Percentiles rank a stretch among this genome's conserved stretches.
phyloP scores from a whole-genome alignment of 2,329 filamentous ascomycete species.

The Beauveria bassiana region DNA sequence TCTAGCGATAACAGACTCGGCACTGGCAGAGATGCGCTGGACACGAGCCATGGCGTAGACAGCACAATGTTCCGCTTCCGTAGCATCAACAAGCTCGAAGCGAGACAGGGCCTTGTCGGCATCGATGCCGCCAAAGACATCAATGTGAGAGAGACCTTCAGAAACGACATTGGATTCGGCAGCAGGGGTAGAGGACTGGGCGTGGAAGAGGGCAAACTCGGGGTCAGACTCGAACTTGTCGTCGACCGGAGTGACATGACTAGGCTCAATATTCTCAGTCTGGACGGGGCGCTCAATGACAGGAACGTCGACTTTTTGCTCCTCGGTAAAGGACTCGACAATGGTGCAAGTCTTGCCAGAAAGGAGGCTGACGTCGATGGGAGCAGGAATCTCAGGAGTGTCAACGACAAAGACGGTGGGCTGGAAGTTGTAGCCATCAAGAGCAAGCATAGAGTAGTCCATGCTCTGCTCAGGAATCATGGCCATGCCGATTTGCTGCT shows the following conservation, averaged over 20 bases:
- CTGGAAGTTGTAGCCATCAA: slow-evolving; percentile 57
- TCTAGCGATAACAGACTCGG: slow-evolving; percentile 28
- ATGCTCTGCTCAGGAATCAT: slow-evolving; percentile 74
- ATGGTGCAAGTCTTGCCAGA: slow-evolving; percentile 61
- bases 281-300: slow-evolving; percentile 42
- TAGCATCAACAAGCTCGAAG: slow-evolving; percentile 56
- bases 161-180: slow-evolving; percentile 32
- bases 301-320: slow-evolving; percentile 50
- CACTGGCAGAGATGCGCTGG: slow-evolving; percentile 37
- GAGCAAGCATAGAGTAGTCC: slow-evolving; percentile 64
- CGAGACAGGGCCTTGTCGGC: slow-evolving; percentile 56
- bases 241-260: slow-evolving; percentile 29
- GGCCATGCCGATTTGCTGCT: slow-evolving; percentile 69
- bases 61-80: slow-evolving; percentile 39
- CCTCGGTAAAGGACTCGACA: slow-evolving; percentile 35
- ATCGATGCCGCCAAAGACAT: slow-evolving; percentile 47
- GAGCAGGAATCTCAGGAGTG: slow-evolving; percentile 55
- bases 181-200: slow-evolving; percentile 24
- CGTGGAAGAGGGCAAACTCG: slow-evolving; percentile 53
- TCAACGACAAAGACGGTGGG: slow-evolving; percentile 71
- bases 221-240: slow-evolving; percentile 56
- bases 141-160: slow-evolving; percentile 30
- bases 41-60: slow-evolving; percentile 40
- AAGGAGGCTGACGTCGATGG: slow-evolving; percentile 54
- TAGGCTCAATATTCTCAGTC: slow-evolving; percentile 23